Conservation (phyloP, 192 early-diverging fungal species). For the Linnemannia zychae region DNA sequence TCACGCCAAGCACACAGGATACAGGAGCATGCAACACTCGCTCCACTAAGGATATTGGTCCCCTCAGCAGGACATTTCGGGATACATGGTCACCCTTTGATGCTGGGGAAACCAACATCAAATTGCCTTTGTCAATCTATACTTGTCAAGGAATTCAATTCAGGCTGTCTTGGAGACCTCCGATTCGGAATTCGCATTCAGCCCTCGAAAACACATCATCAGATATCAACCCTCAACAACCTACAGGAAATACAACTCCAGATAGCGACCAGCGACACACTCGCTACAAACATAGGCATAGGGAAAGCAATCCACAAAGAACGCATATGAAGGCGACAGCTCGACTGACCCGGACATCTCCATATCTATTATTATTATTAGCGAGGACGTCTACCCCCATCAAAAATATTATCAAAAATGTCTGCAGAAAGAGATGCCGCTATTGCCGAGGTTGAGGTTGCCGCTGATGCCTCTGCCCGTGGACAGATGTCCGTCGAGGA, state of each 20-base stretch:
- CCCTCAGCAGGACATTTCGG: neutral
- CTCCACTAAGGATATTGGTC: neutral
- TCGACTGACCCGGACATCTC: neutral
- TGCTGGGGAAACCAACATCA: neutral
- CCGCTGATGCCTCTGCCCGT: slow-evolving; percentile 76
- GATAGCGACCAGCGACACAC: neutral
- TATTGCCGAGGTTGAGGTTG: slow-evolving; percentile 74
- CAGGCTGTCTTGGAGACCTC: neutral
- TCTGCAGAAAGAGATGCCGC: slow-evolving; percentile 47
- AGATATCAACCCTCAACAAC: neutral
- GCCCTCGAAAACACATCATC: neutral
- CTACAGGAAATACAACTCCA: neutral
- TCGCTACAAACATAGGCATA: too few relatives aligned
- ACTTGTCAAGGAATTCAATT: neutral
- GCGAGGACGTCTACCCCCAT: slow-evolving; percentile 20
- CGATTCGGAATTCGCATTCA: neutral
- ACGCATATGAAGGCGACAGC: too few relatives aligned
- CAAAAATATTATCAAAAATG: slow-evolving; percentile 56
- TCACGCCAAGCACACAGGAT: neutral
- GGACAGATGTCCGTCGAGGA: slow-evolving; percentile 86
- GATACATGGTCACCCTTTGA: neutral
- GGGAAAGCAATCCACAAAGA: too few relatives aligned
- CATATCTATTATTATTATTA: neutral
- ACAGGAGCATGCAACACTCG: neutral
- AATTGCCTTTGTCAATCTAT: neutral